Conservation (phyloP, 139 green algal genomes). For the Chlorella sp. region DNA sequence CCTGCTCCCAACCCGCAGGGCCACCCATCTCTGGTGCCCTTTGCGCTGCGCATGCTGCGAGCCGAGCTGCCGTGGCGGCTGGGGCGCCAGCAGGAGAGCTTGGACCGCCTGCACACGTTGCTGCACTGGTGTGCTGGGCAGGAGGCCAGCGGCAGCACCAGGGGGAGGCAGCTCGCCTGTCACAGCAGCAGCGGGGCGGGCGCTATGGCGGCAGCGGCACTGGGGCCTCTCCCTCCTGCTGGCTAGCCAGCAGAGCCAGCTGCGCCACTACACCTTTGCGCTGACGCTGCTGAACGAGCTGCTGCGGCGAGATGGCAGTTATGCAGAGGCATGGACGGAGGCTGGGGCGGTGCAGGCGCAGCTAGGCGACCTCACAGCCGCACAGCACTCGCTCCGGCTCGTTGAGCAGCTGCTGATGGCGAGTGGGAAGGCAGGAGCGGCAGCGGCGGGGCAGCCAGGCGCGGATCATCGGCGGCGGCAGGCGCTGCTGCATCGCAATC, state of each 20-base stretch:
- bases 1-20: not conserved
- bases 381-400: slow-evolving; percentile 18
- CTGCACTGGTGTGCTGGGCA: slow-evolving; percentile 40
- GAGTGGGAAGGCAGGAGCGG: not conserved
- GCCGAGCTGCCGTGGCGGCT: slow-evolving; percentile 20
- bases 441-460: not conserved
- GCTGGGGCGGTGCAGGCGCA: slow-evolving; percentile 37
- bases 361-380: slow-evolving; percentile 40
- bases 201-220: not conserved
- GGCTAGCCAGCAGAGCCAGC: slow-evolving; percentile 2
- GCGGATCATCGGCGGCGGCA: not conserved
- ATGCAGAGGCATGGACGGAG: slow-evolving; percentile 8
- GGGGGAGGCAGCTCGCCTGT: not conserved
- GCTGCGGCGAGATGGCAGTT: not conserved
- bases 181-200: not conserved
- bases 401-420: not conserved
- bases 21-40: slow-evolving; percentile 33
- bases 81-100: not conserved
- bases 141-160: not conserved
- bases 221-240: not conserved
- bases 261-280: not conserved
- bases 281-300: slow-evolving; percentile 18
- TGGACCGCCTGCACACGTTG: slow-evolving; percentile 33
- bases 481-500: slow-evolving; percentile 18
- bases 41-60: slow-evolving; percentile 41